Evolutionary conservation across 768 basidiomycete species (phyloP), one percentile per base, ranked within the genome.

Genomic region (Boletales sp.): DNA sequence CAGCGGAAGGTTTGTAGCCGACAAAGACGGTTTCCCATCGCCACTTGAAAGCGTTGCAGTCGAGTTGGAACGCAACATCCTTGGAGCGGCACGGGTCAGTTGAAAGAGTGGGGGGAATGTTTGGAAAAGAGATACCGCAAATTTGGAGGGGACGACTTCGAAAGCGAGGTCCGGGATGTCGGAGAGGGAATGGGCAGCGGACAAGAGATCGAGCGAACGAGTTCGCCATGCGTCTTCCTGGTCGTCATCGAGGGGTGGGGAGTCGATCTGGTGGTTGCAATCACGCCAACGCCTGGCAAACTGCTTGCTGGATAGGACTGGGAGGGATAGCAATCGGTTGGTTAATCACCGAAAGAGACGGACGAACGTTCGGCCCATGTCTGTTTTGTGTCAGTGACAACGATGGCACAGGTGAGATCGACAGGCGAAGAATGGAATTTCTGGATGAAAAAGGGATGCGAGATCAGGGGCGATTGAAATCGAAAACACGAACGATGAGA

Each of bases 1-100:
- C 84, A 51, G 89, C 81, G 33, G 87, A 85, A 31, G 67, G 58
- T 64, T 74, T 83, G 63, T 81, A 72, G 8, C 87, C 86, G 34
- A 86, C 62, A 55, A 76, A 78, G 64, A 75, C 79, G 14, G 83
- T 77, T 66, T 90, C 86, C 89, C 89, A 91, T 70, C 78, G 75
- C 87, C 87, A 91, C 72, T 80, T 82, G 68, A 87, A 85, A 9
- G 69, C 63, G 19, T 77, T 75, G 52, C 74, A 79, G 58, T 80
- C 78, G 32, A 90, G 56, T 57, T 78, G 74, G 50, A 88, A 75
- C 5, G 85, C 78, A 21, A 86, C 59, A 63, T 91, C 88, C 88
- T 91, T 43, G 46, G 18, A 50, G 41, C 45, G 39, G 54, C 51
- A 54, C 47, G 35, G 36, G 36, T 58, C 48, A 57, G 59, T 44